Conservation (phyloP, 2,329 filamentous ascomycete species). For the Didymella pinodella region DNA sequence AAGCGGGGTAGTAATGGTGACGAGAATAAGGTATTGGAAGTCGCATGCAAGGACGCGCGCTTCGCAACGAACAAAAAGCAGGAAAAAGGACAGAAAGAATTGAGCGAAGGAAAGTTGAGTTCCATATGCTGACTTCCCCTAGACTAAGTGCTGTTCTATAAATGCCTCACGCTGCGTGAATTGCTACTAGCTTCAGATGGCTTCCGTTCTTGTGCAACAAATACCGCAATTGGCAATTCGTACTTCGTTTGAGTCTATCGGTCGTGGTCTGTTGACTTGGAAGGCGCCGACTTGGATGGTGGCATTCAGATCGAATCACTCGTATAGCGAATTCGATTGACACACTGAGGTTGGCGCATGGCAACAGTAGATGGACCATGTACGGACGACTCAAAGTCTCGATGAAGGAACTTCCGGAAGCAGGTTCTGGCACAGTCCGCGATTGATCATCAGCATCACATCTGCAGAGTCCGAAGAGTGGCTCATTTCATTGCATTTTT, state of each 20-base stretch:
- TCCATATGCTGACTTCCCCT: neutral
- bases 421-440: neutral
- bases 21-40: no score
- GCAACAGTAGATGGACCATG: neutral
- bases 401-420: neutral
- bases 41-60: neutral
- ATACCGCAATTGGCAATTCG: neutral
- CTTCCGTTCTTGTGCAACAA: neutral
- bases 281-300: neutral
- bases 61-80: neutral
- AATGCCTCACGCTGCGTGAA: neutral
- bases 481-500: conserved; percentile 44
- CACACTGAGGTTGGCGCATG: neutral
- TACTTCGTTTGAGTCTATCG: neutral
- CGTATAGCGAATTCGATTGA: neutral
- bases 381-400: neutral
- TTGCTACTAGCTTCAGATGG: neutral
- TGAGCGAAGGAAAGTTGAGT: neutral
- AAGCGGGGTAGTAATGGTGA: neutral
- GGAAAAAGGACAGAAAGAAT: neutral
- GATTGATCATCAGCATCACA: conserved; percentile 2
- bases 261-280: neutral
- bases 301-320: neutral
- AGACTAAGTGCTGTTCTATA: neutral
- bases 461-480: conserved; percentile 20